Percentiles rank a stretch among this genome's conserved stretches.
Conservation (phyloP, 176 grass and related monocot genomes). For the Phyllostachys edulis region DNA sequence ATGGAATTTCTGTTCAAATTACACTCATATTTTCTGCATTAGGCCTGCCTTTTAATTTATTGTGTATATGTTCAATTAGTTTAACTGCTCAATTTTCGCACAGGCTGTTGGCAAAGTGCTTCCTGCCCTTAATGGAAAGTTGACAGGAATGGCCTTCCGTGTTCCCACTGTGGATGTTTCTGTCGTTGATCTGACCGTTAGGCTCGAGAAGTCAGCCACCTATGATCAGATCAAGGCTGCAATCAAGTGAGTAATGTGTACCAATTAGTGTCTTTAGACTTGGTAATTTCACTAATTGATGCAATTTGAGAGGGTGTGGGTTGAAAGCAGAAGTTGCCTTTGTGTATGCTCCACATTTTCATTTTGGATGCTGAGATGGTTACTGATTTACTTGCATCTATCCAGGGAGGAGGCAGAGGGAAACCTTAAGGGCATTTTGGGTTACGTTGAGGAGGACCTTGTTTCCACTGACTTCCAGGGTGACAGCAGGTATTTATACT, state of each 20-base stretch:
- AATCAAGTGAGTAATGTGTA: constrained; percentile 52
- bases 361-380: not conserved
- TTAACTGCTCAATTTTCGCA: not conserved
- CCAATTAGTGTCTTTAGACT: not conserved
- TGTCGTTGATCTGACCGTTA: constrained; percentile 70
- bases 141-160: constrained; percentile 83
- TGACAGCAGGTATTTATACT: constrained; percentile 68
- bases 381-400: not conserved
- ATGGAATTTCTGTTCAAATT: not conserved
- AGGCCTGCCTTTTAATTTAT: not conserved
- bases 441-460: constrained; percentile 88
- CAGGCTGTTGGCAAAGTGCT: constrained; percentile 82
- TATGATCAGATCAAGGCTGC: constrained; percentile 82
- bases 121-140: constrained; percentile 69
- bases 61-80: not conserved
- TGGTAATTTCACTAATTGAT: not conserved
- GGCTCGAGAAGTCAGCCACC: constrained; percentile 66
- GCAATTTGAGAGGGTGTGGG: not conserved
- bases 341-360: not conserved
- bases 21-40: not conserved
- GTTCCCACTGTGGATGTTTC: constrained; percentile 76
- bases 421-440: constrained; percentile 81
- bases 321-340: not conserved
- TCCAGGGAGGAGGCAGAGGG: constrained; percentile 84
- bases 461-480: constrained; percentile 92